A percentile compares a stretch with the other conserved stretches of the same genome.
Conservation (phyloP, 192 early-diverging fungal genomes). For the Helicostylum pulchrum region DNA sequence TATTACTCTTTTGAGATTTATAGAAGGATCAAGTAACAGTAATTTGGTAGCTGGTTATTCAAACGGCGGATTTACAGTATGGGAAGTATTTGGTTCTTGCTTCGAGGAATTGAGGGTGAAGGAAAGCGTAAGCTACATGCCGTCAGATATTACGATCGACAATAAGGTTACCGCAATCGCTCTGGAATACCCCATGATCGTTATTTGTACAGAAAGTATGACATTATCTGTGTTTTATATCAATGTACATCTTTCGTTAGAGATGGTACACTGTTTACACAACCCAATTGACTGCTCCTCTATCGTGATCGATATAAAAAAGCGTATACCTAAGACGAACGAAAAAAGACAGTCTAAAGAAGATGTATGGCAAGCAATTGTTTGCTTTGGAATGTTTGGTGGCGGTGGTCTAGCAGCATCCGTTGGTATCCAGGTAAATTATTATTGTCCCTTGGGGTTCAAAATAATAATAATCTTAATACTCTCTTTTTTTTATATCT, state of each 20-base stretch:
- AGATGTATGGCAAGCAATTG: slow-evolving; percentile 18
- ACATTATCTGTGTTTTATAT: slow-evolving; percentile 28
- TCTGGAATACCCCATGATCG: slow-evolving; percentile 26
- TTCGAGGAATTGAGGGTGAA: not conserved
- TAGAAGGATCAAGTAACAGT: slow-evolving; percentile 4
- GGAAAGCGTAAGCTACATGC: slow-evolving; percentile 5
- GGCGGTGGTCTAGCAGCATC: slow-evolving; percentile 26
- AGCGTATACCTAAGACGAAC: not conserved
- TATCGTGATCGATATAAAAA: slow-evolving; percentile 23
- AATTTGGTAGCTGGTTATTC: slow-evolving; percentile 38
- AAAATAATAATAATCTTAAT: too few relatives aligned
- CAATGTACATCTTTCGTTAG: not conserved
- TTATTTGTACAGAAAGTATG: slow-evolving; percentile 35
- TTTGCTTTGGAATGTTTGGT: slow-evolving; percentile 29
- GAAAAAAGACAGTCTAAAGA: not conserved
- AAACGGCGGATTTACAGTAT: slow-evolving; percentile 37
- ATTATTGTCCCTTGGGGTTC: too few relatives aligned
- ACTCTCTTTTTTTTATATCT: not conserved
- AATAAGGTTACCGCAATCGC: slow-evolving; percentile 16
- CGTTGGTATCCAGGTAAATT: slow-evolving; percentile 36
- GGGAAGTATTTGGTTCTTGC: slow-evolving; percentile 17
- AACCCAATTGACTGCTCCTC: slow-evolving; percentile 33
- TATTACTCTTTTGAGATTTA: slow-evolving; percentile 9
- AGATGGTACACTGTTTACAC: slow-evolving; percentile 29
- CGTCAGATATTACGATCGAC: not conserved